phyloP scores from a whole-genome alignment of 176 grass and related monocot species.

The Secale cereale region DNA sequence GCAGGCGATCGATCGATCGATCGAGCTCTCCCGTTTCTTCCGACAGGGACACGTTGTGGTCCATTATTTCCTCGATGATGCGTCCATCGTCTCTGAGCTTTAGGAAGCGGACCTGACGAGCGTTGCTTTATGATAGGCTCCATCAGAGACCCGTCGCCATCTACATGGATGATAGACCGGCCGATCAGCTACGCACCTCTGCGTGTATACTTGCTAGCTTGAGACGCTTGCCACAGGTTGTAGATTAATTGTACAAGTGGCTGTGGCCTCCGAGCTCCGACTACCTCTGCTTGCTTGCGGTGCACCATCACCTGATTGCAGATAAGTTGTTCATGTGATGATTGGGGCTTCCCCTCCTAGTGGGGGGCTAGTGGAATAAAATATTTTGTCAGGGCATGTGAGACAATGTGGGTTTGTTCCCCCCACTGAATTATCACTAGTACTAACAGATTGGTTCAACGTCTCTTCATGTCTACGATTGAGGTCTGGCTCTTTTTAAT shows the following conservation, averaged over 20 bases:
- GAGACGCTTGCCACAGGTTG: not conserved
- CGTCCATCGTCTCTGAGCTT: conserved; percentile 14
- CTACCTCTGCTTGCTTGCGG: not conserved
- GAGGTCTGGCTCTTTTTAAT: not conserved
- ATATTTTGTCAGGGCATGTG: conserved; percentile 44
- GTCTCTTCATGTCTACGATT: not conserved
- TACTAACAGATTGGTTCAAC: conserved; percentile 1
- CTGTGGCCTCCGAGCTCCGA: not conserved
- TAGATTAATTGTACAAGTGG: not conserved
- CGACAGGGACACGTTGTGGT: conserved; percentile 61
- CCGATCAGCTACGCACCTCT: not conserved
- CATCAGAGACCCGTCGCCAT: conserved; percentile 31
- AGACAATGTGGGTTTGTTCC: conserved; percentile 64
- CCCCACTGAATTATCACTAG: conserved; percentile 29
- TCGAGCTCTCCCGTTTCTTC: conserved; percentile 22
- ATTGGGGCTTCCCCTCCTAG: conserved; percentile 10
- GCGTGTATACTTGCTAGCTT: no score
- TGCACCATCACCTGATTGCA: conserved; percentile 19
- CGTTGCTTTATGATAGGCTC: conserved; percentile 12
- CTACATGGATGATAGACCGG: conserved; percentile 3
- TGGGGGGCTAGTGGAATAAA: conserved; percentile 28
- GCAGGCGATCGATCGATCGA: not conserved
- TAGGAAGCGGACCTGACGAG: conserved; percentile 16
- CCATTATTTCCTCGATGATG: conserved; percentile 21
- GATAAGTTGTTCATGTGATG: conserved; percentile 18